Evolutionary conservation across 345 rosid genomes (phyloP).

Genomic region (Excoecaria cochinchinensis): DNA sequence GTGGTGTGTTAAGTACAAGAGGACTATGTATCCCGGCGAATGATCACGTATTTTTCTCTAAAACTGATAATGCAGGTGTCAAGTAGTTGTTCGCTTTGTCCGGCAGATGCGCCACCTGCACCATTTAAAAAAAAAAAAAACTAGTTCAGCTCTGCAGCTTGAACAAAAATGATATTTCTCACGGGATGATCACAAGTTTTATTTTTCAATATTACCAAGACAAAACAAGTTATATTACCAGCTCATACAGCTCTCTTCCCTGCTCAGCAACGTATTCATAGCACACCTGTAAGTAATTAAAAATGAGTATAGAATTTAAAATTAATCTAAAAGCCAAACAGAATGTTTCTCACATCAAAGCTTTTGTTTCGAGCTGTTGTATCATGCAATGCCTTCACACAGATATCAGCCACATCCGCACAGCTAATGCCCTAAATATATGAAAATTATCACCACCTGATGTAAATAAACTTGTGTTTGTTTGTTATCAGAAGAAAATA

Average conservation of each 20-base stretch:
- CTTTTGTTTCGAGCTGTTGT: conserved; percentile 94
- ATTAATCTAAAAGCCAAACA: background rate
- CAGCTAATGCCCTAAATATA: conserved; percentile 76
- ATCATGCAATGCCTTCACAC: conserved; percentile 89
- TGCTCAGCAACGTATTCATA: conserved; percentile 84
- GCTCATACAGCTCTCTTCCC: conserved; percentile 85
- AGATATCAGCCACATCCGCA: conserved; percentile 90
- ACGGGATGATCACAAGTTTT: background rate
- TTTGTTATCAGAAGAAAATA: background rate
- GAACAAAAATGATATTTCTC: background rate
- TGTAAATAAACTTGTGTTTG: background rate
- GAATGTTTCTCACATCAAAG: conserved; percentile 61
- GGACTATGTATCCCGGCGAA: background rate
- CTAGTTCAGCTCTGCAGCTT: background rate
- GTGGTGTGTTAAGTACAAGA: background rate
- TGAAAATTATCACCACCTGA: conserved; percentile 1
- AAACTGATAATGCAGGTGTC: conserved; percentile 80
- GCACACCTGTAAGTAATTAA: conserved; percentile 60
- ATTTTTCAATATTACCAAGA: background rate
- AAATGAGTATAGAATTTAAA: background rate
- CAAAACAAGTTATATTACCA: conserved; percentile 45
- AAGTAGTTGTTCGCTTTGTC: conserved; percentile 96
- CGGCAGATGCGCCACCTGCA: conserved; percentile 92
- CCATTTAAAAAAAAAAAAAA: background rate
- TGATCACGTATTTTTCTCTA: conserved; percentile 61